Conservation (phyloP, 306 rosid genomes). For the Vigna mungo region DNA sequence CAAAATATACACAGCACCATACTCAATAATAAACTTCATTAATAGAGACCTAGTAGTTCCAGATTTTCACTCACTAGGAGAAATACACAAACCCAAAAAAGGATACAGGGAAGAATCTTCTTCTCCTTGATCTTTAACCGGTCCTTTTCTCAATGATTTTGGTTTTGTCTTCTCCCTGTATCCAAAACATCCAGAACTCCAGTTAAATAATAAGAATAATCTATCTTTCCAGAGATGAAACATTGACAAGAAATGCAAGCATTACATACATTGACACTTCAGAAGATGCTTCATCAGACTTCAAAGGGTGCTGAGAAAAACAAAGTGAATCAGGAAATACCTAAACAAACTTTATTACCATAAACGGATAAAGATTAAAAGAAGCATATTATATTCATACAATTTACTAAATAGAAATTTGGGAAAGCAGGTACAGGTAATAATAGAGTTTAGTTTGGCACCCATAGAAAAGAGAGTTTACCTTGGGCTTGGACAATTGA, state of each 20-base stretch:
- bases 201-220: constrained; percentile 3
- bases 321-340: constrained; percentile 38
- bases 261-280: constrained; percentile 64
- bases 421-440: constrained; percentile 34
- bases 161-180: constrained; percentile 72
- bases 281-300: constrained; percentile 65
- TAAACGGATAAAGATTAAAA: constrained; percentile 23
- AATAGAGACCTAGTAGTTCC: constrained; percentile 25
- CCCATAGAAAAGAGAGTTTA: constrained; percentile 26
- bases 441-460: constrained; percentile 48
- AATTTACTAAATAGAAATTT: constrained; percentile 29
- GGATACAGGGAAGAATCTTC: constrained; percentile 80
- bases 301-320: constrained; percentile 64
- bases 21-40: constrained; percentile 13
- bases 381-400: neutral
- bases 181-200: constrained; percentile 40
- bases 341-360: constrained; percentile 20
- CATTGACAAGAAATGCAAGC: constrained; percentile 37
- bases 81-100: constrained; percentile 39
- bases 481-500: constrained; percentile 59
- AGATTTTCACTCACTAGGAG: constrained; percentile 23
- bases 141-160: constrained; percentile 59
- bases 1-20: constrained; percentile 20
- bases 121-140: constrained; percentile 62
- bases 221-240: neutral